A percentile compares a stretch with the other conserved stretches of the same genome.
These are phyloP conservation scores for Aspergillus novoparasiticus DNA, from an alignment of 2,329 filamentous ascomycete genomes.

Conservation along the genomic window DNA sequence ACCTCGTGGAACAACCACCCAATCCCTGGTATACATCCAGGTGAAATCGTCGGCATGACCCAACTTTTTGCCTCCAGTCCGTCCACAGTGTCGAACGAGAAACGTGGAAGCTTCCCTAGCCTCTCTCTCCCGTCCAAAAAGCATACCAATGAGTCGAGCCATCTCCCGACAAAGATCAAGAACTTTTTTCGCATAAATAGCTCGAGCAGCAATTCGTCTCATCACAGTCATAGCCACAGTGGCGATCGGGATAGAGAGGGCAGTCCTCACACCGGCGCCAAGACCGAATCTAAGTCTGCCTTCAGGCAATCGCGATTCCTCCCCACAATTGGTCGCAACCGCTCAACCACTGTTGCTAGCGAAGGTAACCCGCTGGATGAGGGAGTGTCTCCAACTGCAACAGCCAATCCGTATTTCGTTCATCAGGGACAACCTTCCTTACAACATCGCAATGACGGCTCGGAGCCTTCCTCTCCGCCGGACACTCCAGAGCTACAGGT, in stretches of 20 bases:
- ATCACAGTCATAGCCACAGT: slow-evolving; percentile 30
- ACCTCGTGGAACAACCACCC: not conserved
- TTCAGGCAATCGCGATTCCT: slow-evolving; percentile 89
- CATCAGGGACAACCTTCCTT: slow-evolving; percentile 93
- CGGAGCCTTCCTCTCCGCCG: slow-evolving; percentile 87
- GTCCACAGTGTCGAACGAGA: slow-evolving; percentile 47
- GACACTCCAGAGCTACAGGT: slow-evolving; percentile 82
- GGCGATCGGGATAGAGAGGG: slow-evolving; percentile 39
- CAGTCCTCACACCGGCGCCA: slow-evolving; percentile 49
- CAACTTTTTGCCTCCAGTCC: slow-evolving; percentile 46
- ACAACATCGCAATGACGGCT: slow-evolving; percentile 92
- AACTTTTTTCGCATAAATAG: slow-evolving; percentile 71
- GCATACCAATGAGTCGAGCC: slow-evolving; percentile 45
- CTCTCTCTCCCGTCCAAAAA: slow-evolving; percentile 50
- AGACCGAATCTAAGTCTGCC: slow-evolving; percentile 65
- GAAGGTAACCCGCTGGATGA: slow-evolving; percentile 92
- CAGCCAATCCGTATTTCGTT: slow-evolving; percentile 95
- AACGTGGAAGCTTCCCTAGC: slow-evolving; percentile 49
- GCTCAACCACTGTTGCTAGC: slow-evolving; percentile 87
- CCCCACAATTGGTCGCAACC: slow-evolving; percentile 80
- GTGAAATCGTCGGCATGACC: slow-evolving; percentile 38
- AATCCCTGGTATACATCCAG: not conserved
- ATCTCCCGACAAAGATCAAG: slow-evolving; percentile 66
- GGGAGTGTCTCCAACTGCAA: slow-evolving; percentile 83
- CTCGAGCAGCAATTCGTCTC: slow-evolving; percentile 49